Conservation (phyloP, 441 rosid species). For the Melianthus villosus region DNA sequence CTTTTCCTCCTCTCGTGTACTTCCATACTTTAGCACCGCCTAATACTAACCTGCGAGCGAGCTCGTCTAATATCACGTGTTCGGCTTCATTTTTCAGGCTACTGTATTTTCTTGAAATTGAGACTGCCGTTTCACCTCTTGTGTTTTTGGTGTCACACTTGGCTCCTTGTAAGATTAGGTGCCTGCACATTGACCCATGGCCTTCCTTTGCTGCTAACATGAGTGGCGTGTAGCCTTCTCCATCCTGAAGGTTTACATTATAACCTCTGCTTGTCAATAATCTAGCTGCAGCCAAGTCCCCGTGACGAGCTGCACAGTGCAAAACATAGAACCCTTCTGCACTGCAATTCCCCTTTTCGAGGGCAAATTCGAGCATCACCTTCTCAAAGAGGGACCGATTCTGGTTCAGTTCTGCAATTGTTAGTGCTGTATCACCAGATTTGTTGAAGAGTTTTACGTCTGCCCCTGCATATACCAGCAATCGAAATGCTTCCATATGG, state of each 20-base stretch:
- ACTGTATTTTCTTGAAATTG: constrained; percentile 24
- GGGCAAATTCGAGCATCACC: constrained; percentile 85
- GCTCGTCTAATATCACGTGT: constrained; percentile 43
- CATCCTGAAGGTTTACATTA: constrained; percentile 57
- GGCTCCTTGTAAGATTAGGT: constrained; percentile 49
- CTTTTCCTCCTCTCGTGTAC: constrained; percentile 76
- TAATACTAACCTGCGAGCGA: constrained; percentile 44
- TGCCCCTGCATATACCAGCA: constrained; percentile 71
- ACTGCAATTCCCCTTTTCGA: constrained; percentile 56
- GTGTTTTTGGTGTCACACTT: constrained; percentile 34
- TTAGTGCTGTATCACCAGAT: constrained; percentile 60
- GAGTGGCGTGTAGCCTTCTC: constrained; percentile 74
- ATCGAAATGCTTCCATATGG: constrained; percentile 56
- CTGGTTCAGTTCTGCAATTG: constrained; percentile 42
- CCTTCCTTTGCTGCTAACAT: constrained; percentile 91
- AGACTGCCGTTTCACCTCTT: constrained; percentile 58
- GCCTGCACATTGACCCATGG: constrained; percentile 39
- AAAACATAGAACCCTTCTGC: constrained; percentile 72
- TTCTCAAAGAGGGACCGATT: constrained; percentile 59
- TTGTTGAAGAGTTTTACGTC: constrained; percentile 59
- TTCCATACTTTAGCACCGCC: constrained; percentile 42
- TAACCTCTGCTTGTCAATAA: constrained; percentile 53
- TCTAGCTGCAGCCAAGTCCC: constrained; percentile 56
- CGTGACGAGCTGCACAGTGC: constrained; percentile 87
- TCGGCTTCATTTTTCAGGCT: constrained; percentile 25